These are phyloP conservation scores for Monosporozyma aerobia DNA, from an alignment of 805 yeast genomes.

Conservation along the genomic window DNA sequence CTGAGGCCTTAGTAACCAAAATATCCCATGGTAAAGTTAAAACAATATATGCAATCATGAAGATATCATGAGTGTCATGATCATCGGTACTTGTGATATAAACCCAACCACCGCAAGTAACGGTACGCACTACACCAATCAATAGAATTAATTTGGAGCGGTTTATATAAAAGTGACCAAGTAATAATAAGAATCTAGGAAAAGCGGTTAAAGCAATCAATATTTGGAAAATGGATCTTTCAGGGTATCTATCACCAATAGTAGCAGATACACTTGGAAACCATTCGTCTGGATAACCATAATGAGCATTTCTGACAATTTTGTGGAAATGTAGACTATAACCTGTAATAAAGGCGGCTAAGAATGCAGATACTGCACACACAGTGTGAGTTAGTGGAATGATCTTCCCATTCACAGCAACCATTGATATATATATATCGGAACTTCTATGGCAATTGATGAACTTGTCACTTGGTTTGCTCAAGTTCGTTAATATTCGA, in stretches of 20 bases:
- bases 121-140: constrained; percentile 76
- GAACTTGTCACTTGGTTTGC: not conserved
- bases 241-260: constrained; percentile 95
- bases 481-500: not conserved
- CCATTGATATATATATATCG: constrained; percentile 9
- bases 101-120: constrained; percentile 98
- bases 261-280: constrained; percentile 96
- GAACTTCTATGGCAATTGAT: not conserved
- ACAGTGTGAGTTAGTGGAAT: constrained; percentile 66
- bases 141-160: constrained; percentile 18
- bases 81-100: constrained; percentile 95
- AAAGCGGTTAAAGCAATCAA: constrained; percentile 89
- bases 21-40: constrained; percentile 89
- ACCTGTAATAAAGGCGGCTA: constrained; percentile 68
- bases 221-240: constrained; percentile 83
- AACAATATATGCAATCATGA: constrained; percentile 85
- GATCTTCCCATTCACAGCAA: constrained; percentile 50
- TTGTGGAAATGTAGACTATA: constrained; percentile 72
- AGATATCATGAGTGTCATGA: constrained; percentile 91
- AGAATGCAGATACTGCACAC: constrained; percentile 65
- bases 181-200: constrained; percentile 66
- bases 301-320: constrained; percentile 78
- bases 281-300: constrained; percentile 96
- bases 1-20: constrained; percentile 44
- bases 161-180: constrained; percentile 36